Evolutionary conservation across 1,284 basidiomycete species (phyloP), one percentile per base, ranked within the genome.

Genomic region (Sporisorium scitamineum): DNA sequence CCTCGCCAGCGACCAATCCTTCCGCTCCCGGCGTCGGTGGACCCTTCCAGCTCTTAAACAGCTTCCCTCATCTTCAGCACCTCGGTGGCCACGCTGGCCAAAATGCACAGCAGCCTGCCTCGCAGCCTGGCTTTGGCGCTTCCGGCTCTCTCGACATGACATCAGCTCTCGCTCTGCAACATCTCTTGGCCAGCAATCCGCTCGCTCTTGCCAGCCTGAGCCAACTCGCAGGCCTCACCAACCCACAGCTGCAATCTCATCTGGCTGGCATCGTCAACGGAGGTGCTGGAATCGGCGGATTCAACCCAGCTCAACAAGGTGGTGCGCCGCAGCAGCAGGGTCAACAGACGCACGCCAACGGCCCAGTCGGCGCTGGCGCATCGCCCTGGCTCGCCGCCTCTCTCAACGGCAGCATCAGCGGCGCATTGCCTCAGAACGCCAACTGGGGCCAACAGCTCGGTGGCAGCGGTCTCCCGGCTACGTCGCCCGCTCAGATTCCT

Each of bases 141-240:
- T n/a, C 54, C 7, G 61, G 61, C n/a, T 59, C 69, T 22, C 61
- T 78, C 48, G 83, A 84, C 59, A 71, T 84, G 61, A 80, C 80
- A 7, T 82, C 80, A 7, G 79, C 80, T 22, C 64, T 84, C n/a
- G 83, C 83, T n/a, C 61, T 84, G 22, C 83, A 84, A 64, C 81
- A 84, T 54, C 70, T 84, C 13, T 62, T 84, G 16, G 68, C 77
- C 37, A 75, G 72, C 67, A 84, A 83, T 31, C 82, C 83, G 10
- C 57, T 80, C 18, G 81, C 79, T 8, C 70, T 77, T 9, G 75
- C 75, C n/a, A 73, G 75, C 27, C 20, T 77, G 26, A 72, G 70
- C 37, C 75, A 77, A 34, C 59, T 77, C 11, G 75, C 75, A 10
- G 75, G 75, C 22, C 57, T 77, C 42, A 73, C 66, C 31, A 77